Base-by-base conservation (phyloP, 2,329 filamentous ascomycete genomes). In the Leptodontidium sp. region DNA sequence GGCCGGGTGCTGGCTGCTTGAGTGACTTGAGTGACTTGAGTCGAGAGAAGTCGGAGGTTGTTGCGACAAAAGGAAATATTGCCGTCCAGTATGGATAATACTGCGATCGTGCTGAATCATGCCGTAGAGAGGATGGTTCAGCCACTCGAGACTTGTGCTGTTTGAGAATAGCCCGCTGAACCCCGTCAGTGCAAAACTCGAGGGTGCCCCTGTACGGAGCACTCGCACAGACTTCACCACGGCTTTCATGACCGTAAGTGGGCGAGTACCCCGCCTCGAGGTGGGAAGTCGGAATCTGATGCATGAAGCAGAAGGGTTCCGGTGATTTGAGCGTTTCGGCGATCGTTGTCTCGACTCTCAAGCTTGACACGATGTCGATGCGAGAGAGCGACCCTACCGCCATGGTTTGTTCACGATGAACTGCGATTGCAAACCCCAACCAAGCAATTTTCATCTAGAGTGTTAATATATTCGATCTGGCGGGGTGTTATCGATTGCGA, bases 211-310 rank as follows among this genome's bases (percentile, higher is more conserved):
- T 32, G 29, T 32, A 32, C 29, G 6, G 6, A 32, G 69, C 57
- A 53, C 14, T 29, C 53, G 72, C 72, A 74, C 71, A 72, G 71
- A 71, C 71, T 47, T 24, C 45, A 59, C 2, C 38, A 67, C 72
- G 65, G 72, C 65, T 32, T 68, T 53, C 6, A 52, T n/a, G 14
- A 24, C 68, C 67, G 43, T 29, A 70, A 65, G n/a, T 24, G 63
- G 69, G 43, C 24, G 32, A 12, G 21, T 68, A 70, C 72, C 68
- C 72, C 72, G 70, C 68, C 45, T 68, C 64, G 21, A 63, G 58
- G 50, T 49, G 55, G 61, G 57, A 43, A 59, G 40, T 65, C 17
- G 52, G 17, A 49, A 59, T 49, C 62, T 55, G 58, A 26, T 66
- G 66, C 66, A 68, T 62, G 61, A 68, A 68, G 35, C 66, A 32